A percentile compares a stretch with the other conserved stretches of the same genome.
These are phyloP conservation scores for Calonectria ilicicola DNA, from an alignment of 2,329 filamentous ascomycete genomes.

Conservation along the genomic window DNA sequence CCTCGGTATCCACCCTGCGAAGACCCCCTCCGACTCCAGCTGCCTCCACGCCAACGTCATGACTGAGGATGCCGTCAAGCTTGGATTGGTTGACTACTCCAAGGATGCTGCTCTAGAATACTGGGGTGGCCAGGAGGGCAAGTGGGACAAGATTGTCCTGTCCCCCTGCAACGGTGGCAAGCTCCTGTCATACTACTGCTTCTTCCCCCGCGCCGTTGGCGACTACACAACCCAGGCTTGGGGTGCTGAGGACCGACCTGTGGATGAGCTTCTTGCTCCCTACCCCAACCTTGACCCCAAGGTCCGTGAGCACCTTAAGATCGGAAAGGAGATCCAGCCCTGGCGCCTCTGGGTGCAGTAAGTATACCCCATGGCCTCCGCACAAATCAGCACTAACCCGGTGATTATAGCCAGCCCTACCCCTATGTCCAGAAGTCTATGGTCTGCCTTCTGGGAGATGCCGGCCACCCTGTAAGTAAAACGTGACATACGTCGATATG, in stretches of 20 bases:
- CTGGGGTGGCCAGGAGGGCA: slow-evolving; percentile 75
- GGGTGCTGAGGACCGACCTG: slow-evolving; percentile 63
- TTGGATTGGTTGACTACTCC: slow-evolving; percentile 74
- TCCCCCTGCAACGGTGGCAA: slow-evolving; percentile 76
- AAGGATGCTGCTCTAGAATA: slow-evolving; percentile 73
- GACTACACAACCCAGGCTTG: slow-evolving; percentile 72
- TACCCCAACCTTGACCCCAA: slow-evolving; percentile 71
- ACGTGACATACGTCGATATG: neutral
- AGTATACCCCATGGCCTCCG: slow-evolving; percentile 16
- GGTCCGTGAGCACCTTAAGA: slow-evolving; percentile 67
- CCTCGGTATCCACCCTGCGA: slow-evolving; percentile 72
- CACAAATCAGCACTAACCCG: neutral
- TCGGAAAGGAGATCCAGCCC: slow-evolving; percentile 72
- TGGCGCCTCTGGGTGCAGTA: slow-evolving; percentile 73
- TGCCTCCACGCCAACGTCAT: slow-evolving; percentile 75
- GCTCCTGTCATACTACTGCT: slow-evolving; percentile 77
- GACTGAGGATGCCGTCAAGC: slow-evolving; percentile 69
- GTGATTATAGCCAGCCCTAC: slow-evolving; percentile 60
- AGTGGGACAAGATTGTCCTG: slow-evolving; percentile 77
- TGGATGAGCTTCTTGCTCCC: slow-evolving; percentile 70
- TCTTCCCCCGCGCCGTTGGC: slow-evolving; percentile 64
- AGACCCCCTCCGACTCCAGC: slow-evolving; percentile 68
- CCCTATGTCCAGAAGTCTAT: slow-evolving; percentile 64
- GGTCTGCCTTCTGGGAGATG: slow-evolving; percentile 73
- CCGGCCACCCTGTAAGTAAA: slow-evolving; percentile 68